A percentile compares a stretch with the other conserved stretches of the same genome.
Evolutionary conservation across 2,329 filamentous ascomycete species (phyloP).

Genomic region (Curvularia hawaiiensis): DNA sequence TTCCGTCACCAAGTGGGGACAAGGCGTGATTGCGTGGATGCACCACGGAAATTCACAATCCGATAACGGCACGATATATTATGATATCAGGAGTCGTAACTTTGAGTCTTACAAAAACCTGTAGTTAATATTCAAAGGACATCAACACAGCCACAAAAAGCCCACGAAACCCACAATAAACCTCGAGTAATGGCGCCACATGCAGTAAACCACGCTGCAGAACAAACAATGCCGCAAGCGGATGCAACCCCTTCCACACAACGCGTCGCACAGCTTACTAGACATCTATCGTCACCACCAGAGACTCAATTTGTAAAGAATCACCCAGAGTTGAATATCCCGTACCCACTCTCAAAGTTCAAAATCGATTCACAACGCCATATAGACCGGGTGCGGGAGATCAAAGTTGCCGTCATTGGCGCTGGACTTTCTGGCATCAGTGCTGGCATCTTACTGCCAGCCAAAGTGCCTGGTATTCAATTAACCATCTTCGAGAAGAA

Average conservation of each 20-base stretch:
- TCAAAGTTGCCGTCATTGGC: slow-evolving; percentile 65
- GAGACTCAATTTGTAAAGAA: slow-evolving; percentile 23
- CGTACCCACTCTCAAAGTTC: slow-evolving; percentile 36
- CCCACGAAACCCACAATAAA: neutral
- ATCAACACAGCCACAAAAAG: neutral
- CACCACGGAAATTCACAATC: slow-evolving; percentile 12
- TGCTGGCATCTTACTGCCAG: slow-evolving; percentile 68
- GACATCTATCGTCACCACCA: slow-evolving; percentile 29
- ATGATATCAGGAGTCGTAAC: neutral
- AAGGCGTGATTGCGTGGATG: slow-evolving; percentile 37
- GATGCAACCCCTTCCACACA: slow-evolving; percentile 25
- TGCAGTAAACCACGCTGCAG: slow-evolving; percentile 15
- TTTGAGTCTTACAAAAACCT: neutral
- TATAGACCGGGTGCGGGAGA: slow-evolving; percentile 39
- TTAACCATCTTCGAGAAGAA: slow-evolving; percentile 56
- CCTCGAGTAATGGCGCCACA: slow-evolving; percentile 24
- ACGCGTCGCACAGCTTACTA: slow-evolving; percentile 36
- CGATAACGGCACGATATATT: slow-evolving; percentile 5
- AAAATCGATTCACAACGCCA: slow-evolving; percentile 32
- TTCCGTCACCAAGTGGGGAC: slow-evolving; percentile 39
- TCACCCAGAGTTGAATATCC: slow-evolving; percentile 20
- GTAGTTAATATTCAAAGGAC: neutral
- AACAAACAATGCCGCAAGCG: slow-evolving; percentile 18
- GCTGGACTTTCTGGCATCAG: slow-evolving; percentile 68
- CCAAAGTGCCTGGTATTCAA: slow-evolving; percentile 70